Percentiles rank a stretch among this genome's conserved stretches.
These are phyloP conservation scores for Primulina huaijiensis DNA, from an alignment of 257 asterid species.

Conservation along the genomic window DNA sequence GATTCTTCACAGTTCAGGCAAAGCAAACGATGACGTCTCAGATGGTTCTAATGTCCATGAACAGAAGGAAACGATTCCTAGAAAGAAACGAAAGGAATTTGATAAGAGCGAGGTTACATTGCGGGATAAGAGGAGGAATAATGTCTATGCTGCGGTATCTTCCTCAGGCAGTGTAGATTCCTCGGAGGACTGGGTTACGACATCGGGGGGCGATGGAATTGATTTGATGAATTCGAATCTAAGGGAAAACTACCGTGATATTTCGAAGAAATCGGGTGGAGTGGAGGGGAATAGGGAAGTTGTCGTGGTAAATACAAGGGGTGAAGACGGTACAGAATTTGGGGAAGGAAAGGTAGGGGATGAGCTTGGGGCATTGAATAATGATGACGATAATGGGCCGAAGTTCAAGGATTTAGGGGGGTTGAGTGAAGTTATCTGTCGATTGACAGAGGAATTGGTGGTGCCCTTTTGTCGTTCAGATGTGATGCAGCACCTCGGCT, in stretches of 20 bases:
- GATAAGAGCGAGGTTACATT: conserved; percentile 46
- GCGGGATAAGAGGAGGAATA: conserved; percentile 15
- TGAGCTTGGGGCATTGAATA: not conserved
- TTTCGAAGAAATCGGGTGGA: conserved; percentile 19
- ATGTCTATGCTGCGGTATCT: not conserved
- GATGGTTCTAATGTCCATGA: conserved; percentile 26
- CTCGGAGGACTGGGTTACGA: conserved; percentile 28
- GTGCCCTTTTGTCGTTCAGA: conserved; percentile 68
- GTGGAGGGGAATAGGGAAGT: not conserved
- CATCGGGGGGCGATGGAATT: conserved; percentile 30
- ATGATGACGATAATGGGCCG: conserved; percentile 32
- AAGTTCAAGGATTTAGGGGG: conserved; percentile 90
- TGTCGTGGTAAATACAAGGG: too few species aligned
- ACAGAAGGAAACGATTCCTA: conserved; percentile 15
- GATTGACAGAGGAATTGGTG: conserved; percentile 67
- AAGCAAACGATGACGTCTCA: conserved; percentile 1
- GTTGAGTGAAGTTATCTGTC: conserved; percentile 57
- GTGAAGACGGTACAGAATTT: conserved; percentile 20
- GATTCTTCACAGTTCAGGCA: conserved; percentile 21
- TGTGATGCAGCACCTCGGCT: conserved; percentile 52
- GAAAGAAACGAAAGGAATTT: conserved; percentile 30
- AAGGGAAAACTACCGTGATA: conserved; percentile 44
- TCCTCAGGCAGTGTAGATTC: conserved; percentile 23
- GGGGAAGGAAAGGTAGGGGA: conserved; percentile 25
- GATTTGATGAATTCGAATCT: conserved; percentile 70